Conservation (phyloP, 257 asterid species). For the Mentha longifolia region DNA sequence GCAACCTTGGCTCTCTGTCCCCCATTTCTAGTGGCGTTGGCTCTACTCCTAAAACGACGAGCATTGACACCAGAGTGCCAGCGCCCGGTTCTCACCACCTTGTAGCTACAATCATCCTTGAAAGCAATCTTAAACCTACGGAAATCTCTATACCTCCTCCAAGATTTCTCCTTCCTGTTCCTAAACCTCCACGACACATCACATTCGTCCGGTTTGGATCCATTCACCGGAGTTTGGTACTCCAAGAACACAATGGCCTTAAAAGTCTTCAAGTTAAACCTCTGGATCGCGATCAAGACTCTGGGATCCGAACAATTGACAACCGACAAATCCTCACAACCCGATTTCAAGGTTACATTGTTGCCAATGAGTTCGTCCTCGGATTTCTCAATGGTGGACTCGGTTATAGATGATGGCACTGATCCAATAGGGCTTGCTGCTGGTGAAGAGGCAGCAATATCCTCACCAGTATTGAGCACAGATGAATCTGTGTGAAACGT, state of each 20-base stretch:
- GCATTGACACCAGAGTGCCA: constrained; percentile 98
- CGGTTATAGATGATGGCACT: constrained; percentile 54
- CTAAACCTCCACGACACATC: constrained; percentile 97
- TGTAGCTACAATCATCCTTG: constrained; percentile 71
- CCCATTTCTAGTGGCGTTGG: constrained; percentile 42
- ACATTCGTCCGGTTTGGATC: constrained; percentile 78
- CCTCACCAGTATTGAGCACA: constrained; percentile 93
- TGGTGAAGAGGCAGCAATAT: constrained; percentile 62
- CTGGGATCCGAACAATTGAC: constrained; percentile 88
- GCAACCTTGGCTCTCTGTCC: constrained; percentile 40
- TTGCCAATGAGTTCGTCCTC: constrained; percentile 47
- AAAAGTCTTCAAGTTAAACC: constrained; percentile 74
- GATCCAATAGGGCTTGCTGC: constrained; percentile 47
- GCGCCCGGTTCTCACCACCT: constrained; percentile 67
- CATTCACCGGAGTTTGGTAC: constrained; percentile 81
- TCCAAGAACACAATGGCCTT: constrained; percentile 71
- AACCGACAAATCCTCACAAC: constrained; percentile 62
- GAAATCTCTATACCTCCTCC: constrained; percentile 97
- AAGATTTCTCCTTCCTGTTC: constrained; percentile 86
- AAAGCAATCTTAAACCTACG: constrained; percentile 82
- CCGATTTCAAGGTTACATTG: constrained; percentile 52
- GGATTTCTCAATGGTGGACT: constrained; percentile 66
- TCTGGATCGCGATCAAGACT: constrained; percentile 64
- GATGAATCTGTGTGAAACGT: constrained; percentile 84
- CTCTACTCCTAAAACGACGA: constrained; percentile 63